Evolutionary conservation across 108 stramenopile genomes (phyloP), one percentile per base, ranked within the genome.

Genomic region (Cyclostephanos tholiformis): DNA sequence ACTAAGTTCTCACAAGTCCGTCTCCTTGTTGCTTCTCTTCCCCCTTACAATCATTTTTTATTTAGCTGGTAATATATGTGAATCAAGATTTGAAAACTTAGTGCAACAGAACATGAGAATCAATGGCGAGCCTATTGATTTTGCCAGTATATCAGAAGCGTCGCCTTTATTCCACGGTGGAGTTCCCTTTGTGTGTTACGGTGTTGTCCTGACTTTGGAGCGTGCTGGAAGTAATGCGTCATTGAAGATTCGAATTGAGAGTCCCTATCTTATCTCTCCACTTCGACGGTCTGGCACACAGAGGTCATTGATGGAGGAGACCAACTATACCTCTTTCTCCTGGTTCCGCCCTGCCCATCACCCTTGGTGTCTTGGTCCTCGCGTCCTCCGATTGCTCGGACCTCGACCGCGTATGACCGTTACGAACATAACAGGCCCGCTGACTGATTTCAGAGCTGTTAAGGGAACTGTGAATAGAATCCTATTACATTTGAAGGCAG

Each of bases 381-480:
- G 89, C 44, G 86, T 85, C 65, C 82, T 95, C 23, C 84, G 94
- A 20, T 83, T 93, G 19, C 80, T 86, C 20, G 81, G 77, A 22
- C 90, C 94, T 39, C 74, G 79, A n/a, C 74, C 94, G 36, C 74
- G 83, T 20, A 78, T 95, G 84, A 53, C 58, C 16, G 67, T 93
- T 1, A 85, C 77, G 2, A 88, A 95, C 68, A 49, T 95, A 55
- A 89, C 94, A 2, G 74, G 87, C 3, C 36, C 67, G 19, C 39
- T 69, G 12, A 84, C 88, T 20, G 68, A 74, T 49, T 84, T 86
- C 20, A 87, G 82, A 35, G 89, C 74, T 8, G 63, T 93, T 50
- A 90, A 92, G 78, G 94, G 94, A 12, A 93, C 91, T n/a, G 87
- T 95, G 41, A 95, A 95, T 75, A 84, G 94, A 14, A 76, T 90